These are phyloP conservation scores for Crithidia mellificae DNA, from an alignment of 208 protist species.

Conservation along the genomic window DNA sequence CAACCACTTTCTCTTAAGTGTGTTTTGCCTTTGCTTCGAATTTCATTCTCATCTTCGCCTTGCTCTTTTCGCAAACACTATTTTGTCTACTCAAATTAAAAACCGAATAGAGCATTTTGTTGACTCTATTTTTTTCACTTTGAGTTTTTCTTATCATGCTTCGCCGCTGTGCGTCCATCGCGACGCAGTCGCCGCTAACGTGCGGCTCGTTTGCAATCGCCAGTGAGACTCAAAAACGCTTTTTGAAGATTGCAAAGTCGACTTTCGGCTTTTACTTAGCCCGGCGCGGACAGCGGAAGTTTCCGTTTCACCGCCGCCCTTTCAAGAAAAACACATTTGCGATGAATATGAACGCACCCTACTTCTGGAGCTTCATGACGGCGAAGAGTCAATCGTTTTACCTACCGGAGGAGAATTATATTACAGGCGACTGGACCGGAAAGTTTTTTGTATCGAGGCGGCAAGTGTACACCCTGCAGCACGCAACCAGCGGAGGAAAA, in stretches of 20 bases:
- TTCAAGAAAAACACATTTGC: conserved; percentile 86
- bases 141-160: conserved; percentile 45
- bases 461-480: conserved; percentile 91
- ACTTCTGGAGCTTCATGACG: conserved; percentile 90
- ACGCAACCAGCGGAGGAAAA: conserved; percentile 81
- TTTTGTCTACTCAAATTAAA: neutral
- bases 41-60: too few relatives aligned
- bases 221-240: conserved; percentile 54
- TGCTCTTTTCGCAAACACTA: too few relatives aligned
- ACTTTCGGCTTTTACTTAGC: conserved; percentile 89
- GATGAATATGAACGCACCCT: conserved; percentile 86
- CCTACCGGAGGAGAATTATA: conserved; percentile 90
- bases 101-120: neutral
- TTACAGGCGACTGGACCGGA: conserved; percentile 91
- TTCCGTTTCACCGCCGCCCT: conserved; percentile 75
- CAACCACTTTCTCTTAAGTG: too few relatives aligned
- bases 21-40: too few relatives aligned
- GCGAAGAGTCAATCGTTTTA: conserved; percentile 80
- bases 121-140: neutral
- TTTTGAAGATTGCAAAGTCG: conserved; percentile 89
- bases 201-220: conserved; percentile 9
- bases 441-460: conserved; percentile 90
- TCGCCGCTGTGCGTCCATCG: conserved; percentile 33
- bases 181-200: conserved; percentile 4
- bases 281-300: conserved; percentile 80